Evolutionary conservation across 75 land plant genomes (phyloP), one percentile per base, ranked within the genome.

Genomic region (Picea sitchensis): DNA sequence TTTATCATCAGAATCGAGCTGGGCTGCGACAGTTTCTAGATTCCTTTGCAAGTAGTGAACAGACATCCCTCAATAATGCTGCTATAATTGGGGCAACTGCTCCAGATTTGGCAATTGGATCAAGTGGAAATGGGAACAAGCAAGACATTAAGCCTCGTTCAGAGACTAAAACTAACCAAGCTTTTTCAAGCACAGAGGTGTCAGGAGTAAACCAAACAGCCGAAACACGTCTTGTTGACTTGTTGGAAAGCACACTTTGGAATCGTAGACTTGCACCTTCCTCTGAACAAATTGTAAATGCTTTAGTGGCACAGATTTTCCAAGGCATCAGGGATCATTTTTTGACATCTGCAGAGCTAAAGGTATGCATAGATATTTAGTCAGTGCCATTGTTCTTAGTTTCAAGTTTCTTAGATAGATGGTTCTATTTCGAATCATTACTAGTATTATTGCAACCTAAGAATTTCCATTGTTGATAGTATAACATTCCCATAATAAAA

Each of bases 281-380:
- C 15, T 96, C 99, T 32, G 99, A 96, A 77, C 89, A 92, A 69
- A 92, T 96, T 76, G 99, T 96, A 14, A 90, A 91, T 86, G 98
- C 98, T 58, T 76, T 96, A 14, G 99, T 96, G 34, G 92, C 91
- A 57, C 97, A 94, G 72, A 96, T 96, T 61, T 96, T 92, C 44
- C 98, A 91, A 80, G 99, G 99, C 58, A 96, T 96, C 67, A 89
- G 91, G 60, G 99, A 96, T 74, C 92, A 96, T 80, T 94, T 92
- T 83, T 83, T 94, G 76, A 88, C 89, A 14, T 89, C 98, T 83
- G 91, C 93, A 9, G 99, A 96, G 75, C 79, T 96, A 59, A 96
- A 96, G 89, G 99, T 94, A 73, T 18, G 82, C 51, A 34, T 56
- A 23, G 17, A 12, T 62, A 2, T 79, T 47, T 59, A 14, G 23